Conservation (phyloP, 2,329 filamentous ascomycete species). For the Penicillium sclerotiorum region DNA sequence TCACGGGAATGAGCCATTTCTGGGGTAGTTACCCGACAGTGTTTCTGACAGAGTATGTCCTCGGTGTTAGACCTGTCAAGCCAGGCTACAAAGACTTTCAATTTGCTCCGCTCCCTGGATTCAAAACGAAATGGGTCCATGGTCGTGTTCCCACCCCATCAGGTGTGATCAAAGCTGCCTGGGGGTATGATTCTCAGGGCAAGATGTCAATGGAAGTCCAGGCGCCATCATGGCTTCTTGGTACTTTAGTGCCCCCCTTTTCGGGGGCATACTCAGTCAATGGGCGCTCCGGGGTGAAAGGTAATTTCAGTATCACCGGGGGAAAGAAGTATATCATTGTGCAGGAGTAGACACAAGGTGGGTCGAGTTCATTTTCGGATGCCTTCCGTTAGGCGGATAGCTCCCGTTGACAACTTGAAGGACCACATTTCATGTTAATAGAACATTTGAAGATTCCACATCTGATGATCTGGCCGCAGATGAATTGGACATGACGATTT, state of each 20-base stretch:
- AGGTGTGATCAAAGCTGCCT: not conserved
- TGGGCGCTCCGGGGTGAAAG: not conserved
- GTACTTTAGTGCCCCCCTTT: not conserved
- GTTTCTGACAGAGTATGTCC: constrained; percentile 9
- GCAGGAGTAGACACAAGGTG: not conserved
- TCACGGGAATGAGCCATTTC: constrained; percentile 8
- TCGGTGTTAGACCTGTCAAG: constrained; percentile 2
- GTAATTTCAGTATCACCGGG: not conserved
- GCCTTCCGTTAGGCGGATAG: no score
- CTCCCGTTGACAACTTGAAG: no score
- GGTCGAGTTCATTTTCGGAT: no score
- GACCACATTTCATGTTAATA: no score
- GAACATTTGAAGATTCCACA: no score
- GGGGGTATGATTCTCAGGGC: constrained; percentile 3
- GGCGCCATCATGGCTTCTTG: constrained; percentile 11
- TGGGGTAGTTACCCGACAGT: constrained; percentile 10
- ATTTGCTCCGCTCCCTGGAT: constrained; percentile 1
- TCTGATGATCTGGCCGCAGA: no score
- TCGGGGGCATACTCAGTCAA: not conserved
- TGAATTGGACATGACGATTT: no score
- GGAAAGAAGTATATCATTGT: not conserved
- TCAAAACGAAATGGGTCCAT: constrained; percentile 6
- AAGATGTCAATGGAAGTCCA: constrained; percentile 5
- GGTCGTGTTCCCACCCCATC: constrained; percentile 9
- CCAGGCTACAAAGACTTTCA: not conserved